phyloP scores from a whole-genome alignment of 2,329 filamentous ascomycete species.

The Aspergillus caelatus region DNA sequence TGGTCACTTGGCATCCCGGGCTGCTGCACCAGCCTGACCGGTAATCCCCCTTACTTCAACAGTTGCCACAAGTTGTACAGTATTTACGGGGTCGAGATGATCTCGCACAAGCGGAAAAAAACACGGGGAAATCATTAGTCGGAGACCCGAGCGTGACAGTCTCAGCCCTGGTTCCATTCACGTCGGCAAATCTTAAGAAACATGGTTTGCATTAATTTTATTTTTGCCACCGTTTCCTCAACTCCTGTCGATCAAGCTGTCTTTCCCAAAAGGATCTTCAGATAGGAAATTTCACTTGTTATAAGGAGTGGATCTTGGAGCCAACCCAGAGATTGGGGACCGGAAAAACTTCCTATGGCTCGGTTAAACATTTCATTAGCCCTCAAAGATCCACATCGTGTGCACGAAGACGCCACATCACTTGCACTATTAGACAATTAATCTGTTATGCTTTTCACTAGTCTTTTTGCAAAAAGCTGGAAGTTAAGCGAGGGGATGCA shows the following conservation, averaged over 20 bases:
- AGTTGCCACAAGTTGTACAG: not conserved
- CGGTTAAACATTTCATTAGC: not conserved
- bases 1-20: not conserved
- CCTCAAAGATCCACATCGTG: not conserved
- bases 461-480: too few relatives aligned
- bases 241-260: not conserved
- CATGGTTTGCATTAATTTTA: not conserved
- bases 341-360: not conserved
- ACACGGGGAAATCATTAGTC: not conserved
- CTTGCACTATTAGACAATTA: not conserved
- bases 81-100: not conserved
- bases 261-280: too few relatives aligned
- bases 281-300: too few relatives aligned
- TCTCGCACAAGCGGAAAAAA: too few relatives aligned
- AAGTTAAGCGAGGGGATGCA: not conserved
- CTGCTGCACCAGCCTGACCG: not conserved
- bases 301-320: too few relatives aligned
- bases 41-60: not conserved
- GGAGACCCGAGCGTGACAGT: not conserved
- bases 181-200: not conserved
- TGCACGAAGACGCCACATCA: too few relatives aligned
- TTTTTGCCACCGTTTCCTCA: not conserved
- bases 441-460: not conserved
- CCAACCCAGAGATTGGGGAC: too few relatives aligned
- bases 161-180: not conserved